Evolutionary conservation across 306 rosid genomes (phyloP).

Genomic region (Echinosophora koreensis): DNA sequence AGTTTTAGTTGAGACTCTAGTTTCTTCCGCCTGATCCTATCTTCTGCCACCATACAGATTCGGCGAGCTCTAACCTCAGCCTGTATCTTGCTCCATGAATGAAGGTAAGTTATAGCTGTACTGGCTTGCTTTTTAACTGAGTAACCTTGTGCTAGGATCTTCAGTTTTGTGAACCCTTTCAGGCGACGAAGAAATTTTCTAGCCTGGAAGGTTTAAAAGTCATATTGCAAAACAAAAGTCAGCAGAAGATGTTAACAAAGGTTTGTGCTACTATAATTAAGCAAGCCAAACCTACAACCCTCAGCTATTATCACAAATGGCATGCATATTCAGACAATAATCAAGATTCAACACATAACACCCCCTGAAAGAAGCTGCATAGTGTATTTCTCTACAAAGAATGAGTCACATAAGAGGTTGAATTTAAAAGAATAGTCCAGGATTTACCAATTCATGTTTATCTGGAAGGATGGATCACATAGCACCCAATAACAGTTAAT

Average conservation of each 20-base stretch:
- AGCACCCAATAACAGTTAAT: conserved; percentile 1
- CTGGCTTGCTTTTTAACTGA: conserved; percentile 78
- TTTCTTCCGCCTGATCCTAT: conserved; percentile 77
- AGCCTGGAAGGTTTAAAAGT: conserved; percentile 63
- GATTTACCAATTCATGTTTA: not conserved
- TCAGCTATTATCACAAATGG: conserved; percentile 18
- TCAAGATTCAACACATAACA: conserved; percentile 10
- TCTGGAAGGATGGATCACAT: conserved; percentile 29
- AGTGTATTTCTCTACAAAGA: not conserved
- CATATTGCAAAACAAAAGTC: conserved; percentile 27
- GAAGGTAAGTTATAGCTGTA: conserved; percentile 75
- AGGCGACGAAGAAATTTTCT: conserved; percentile 75
- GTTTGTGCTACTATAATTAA: not conserved
- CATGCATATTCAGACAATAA: conserved; percentile 14
- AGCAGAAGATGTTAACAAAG: conserved; percentile 5
- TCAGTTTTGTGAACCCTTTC: conserved; percentile 77
- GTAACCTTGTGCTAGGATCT: conserved; percentile 59
- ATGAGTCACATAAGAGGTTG: conserved; percentile 2
- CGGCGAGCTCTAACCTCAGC: conserved; percentile 79
- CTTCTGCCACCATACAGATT: conserved; percentile 92
- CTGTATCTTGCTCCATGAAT: conserved; percentile 91
- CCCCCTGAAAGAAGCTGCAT: conserved; percentile 6
- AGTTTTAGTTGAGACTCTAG: conserved; percentile 88
- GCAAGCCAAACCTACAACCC: not conserved
- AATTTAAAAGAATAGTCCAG: conserved; percentile 7